phyloP scores from a whole-genome alignment of 106 monocot genomes.

The Platanthera guangdongensis region DNA sequence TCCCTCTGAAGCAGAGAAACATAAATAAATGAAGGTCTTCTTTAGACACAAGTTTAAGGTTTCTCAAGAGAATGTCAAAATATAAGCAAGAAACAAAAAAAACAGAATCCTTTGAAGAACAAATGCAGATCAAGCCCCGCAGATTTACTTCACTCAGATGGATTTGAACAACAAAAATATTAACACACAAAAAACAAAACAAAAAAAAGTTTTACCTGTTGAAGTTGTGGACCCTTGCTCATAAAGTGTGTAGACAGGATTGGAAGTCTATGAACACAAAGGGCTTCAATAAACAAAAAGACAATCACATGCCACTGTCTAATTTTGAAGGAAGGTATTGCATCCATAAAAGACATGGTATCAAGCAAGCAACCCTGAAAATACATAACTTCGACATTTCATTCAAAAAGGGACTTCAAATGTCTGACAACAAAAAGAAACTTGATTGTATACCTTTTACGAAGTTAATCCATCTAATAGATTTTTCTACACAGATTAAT shows the following conservation, averaged over 20 bases:
- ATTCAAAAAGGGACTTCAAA: not conserved
- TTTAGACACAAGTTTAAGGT: not conserved
- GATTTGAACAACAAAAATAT: not conserved
- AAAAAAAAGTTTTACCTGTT: conserved; percentile 38
- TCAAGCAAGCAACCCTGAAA: conserved; percentile 61
- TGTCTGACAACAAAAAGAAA: not conserved
- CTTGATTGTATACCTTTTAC: not conserved
- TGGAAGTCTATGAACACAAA: conserved; percentile 67
- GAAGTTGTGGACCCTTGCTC: conserved; percentile 18
- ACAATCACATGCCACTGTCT: conserved; percentile 78
- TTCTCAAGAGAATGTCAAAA: not conserved
- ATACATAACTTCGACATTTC: not conserved
- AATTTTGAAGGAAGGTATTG: conserved; percentile 62
- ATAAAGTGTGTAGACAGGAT: conserved; percentile 36
- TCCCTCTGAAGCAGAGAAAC: not conserved
- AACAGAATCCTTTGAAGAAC: not conserved
- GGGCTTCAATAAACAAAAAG: conserved; percentile 75
- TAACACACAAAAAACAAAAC: not conserved
- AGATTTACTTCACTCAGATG: not conserved
- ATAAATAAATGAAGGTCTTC: not conserved
- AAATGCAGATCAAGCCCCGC: not conserved
- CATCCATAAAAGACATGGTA: conserved; percentile 85
- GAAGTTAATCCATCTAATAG: not conserved
- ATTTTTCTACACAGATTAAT: not conserved
- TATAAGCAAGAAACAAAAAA: not conserved